Conservation (phyloP, 192 early-diverging fungal species). For the Backusella tuberculispora region DNA sequence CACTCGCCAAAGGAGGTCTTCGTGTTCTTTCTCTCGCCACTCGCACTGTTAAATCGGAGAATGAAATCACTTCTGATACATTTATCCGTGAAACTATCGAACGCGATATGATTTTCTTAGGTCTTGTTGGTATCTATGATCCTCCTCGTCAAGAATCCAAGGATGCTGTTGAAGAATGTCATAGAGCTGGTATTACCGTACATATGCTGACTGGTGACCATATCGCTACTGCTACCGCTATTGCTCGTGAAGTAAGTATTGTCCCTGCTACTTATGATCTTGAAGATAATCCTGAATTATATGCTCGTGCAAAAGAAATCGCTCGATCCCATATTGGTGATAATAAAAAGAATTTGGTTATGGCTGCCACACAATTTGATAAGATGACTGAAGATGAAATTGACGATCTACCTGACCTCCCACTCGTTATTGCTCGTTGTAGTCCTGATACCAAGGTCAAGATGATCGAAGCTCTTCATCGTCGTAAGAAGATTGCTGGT, state of each 20-base stretch:
- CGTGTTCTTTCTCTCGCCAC: conserved; percentile 88
- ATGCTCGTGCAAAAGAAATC: conserved; percentile 33
- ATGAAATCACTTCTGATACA: conserved; percentile 37
- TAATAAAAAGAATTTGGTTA: conserved; percentile 60
- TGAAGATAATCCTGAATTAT: conserved; percentile 39
- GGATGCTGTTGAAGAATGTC: conserved; percentile 73
- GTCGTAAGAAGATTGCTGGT: conserved; percentile 69
- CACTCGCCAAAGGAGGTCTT: conserved; percentile 76
- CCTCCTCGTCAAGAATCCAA: conserved; percentile 79
- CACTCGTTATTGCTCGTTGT: conserved; percentile 92
- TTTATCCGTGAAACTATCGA: conserved; percentile 67
- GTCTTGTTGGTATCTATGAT: conserved; percentile 92
- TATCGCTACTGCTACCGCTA: conserved; percentile 87
- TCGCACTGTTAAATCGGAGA: conserved; percentile 47
- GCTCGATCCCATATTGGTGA: conserved; percentile 43
- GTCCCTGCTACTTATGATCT: conserved; percentile 52
- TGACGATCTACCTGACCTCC: conserved; percentile 76
- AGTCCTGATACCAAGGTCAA: conserved; percentile 97
- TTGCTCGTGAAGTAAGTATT: conserved; percentile 88
- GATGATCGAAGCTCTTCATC: conserved; percentile 92
- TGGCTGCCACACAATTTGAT: conserved; percentile 90
- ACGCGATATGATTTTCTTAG: conserved; percentile 74
- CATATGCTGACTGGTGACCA: conserved; percentile 98
- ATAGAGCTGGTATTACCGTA: conserved; percentile 91
- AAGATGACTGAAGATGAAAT: conserved; percentile 80